Percentiles rank a stretch among this genome's conserved stretches.
Evolutionary conservation across 768 basidiomycete genomes (phyloP).

Genomic region (Cystoderma amianthinum): DNA sequence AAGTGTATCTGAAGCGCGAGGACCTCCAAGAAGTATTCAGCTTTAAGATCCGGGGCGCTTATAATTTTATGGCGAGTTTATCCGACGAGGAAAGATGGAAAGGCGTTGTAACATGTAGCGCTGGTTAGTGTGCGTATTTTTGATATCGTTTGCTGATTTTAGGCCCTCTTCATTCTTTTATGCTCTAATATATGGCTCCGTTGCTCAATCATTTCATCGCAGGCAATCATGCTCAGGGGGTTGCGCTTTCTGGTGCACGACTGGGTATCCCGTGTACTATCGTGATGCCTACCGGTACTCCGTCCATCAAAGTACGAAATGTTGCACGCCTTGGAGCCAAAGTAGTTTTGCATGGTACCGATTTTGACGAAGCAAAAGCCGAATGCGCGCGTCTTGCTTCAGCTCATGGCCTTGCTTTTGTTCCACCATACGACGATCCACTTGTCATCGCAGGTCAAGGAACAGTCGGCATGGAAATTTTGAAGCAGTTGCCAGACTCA

Average conservation of each 20-base stretch:
- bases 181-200: too few relatives aligned
- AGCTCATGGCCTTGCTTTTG: slow-evolving; percentile 74
- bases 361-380: slow-evolving; percentile 94
- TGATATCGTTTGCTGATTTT: slow-evolving; percentile 7
- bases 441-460: slow-evolving; percentile 97
- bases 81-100: slow-evolving; percentile 90
- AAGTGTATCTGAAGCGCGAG: slow-evolving; percentile 95
- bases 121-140: slow-evolving; percentile 74
- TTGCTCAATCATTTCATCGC: slow-evolving; percentile 6
- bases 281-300: slow-evolving; percentile 95
- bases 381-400: slow-evolving; percentile 86
- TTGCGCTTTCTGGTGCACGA: slow-evolving; percentile 87
- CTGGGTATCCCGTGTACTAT: slow-evolving; percentile 95
- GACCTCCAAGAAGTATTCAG: slow-evolving; percentile 97
- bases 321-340: slow-evolving; percentile 94
- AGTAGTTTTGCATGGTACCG: slow-evolving; percentile 83
- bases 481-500: slow-evolving; percentile 78
- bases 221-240: slow-evolving; percentile 99
- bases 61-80: slow-evolving; percentile 95
- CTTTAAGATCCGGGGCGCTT: slow-evolving; percentile 98
- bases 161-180: not conserved
- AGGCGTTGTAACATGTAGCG: slow-evolving; percentile 96
- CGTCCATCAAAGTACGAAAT: slow-evolving; percentile 92
- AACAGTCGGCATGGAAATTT: slow-evolving; percentile 89
- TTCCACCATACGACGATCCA: slow-evolving; percentile 97